A percentile compares a stretch with the other conserved stretches of the same genome.
These are phyloP conservation scores for Globisporangium spiculum DNA, from an alignment of 352 stramenopile genomes.

Conservation along the genomic window DNA sequence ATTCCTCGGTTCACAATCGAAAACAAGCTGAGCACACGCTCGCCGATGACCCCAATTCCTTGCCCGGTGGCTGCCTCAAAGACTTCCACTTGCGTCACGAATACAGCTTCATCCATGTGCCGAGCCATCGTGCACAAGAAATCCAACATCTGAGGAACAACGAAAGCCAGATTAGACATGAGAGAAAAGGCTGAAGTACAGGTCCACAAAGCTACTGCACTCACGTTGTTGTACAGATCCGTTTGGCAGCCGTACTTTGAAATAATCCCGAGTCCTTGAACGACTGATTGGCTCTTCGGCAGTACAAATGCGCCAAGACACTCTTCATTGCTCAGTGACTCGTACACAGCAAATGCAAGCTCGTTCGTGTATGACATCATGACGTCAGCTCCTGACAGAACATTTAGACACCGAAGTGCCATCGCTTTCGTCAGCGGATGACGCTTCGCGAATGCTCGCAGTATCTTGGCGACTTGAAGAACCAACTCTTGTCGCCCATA, in stretches of 20 bases:
- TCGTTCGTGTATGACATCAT: conserved; percentile 14
- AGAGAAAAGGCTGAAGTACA: not conserved
- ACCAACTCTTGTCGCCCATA: not conserved
- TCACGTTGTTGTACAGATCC: conserved; percentile 4
- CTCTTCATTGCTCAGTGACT: not conserved
- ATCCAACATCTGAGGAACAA: conserved; percentile 6
- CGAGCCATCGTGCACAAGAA: not conserved
- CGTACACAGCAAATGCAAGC: not conserved
- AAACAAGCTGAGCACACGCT: not conserved
- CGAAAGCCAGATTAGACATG: not conserved
- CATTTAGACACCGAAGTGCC: conserved; percentile 3
- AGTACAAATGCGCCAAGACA: not conserved
- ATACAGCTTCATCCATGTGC: not conserved
- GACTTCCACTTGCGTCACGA: not conserved
- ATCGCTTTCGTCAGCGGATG: not conserved
- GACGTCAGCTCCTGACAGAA: conserved; percentile 8
- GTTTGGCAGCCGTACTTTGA: not conserved
- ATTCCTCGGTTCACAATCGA: not conserved
- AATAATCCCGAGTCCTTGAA: not conserved
- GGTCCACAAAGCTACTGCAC: not conserved
- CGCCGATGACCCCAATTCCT: not conserved
- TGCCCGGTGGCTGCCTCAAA: not conserved
- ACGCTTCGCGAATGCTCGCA: not conserved
- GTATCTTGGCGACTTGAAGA: conserved; percentile 1
- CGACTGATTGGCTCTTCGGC: not conserved